These are phyloP conservation scores for Diutina sp. DNA, from an alignment of 1,139 yeast species.

Conservation along the genomic window DNA sequence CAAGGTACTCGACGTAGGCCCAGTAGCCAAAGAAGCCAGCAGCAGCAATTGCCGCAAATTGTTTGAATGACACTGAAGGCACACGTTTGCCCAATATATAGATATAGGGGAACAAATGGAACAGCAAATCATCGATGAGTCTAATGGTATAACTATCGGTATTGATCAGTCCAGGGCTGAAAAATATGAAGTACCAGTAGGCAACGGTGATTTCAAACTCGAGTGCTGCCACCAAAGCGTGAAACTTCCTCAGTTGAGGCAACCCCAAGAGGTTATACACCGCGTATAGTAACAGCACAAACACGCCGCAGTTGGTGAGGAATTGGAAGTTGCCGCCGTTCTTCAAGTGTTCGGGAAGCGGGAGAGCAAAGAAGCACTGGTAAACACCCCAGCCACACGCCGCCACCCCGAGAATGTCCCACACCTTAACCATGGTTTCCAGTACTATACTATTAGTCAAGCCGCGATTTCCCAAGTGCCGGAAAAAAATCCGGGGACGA, in stretches of 20 bases:
- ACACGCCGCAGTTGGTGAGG: slow-evolving; percentile 11
- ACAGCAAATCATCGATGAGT: slow-evolving; percentile 10
- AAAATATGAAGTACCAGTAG: slow-evolving; percentile 12
- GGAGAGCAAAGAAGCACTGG: slow-evolving; percentile 6
- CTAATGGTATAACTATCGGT: slow-evolving; percentile 10
- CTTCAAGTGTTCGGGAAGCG: slow-evolving; percentile 10
- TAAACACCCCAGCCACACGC: slow-evolving; percentile 1
- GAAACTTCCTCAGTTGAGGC: background rate
- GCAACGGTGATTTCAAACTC: slow-evolving; percentile 13
- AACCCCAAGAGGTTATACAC: background rate
- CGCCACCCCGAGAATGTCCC: background rate
- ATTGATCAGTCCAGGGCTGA: slow-evolving; percentile 12
- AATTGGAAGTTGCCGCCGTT: slow-evolving; percentile 14
- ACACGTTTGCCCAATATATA: background rate
- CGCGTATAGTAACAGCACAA: slow-evolving; percentile 5
- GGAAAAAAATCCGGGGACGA: no score
- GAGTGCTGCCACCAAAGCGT: slow-evolving; percentile 6
- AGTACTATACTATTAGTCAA: no score
- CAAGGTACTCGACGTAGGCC: background rate
- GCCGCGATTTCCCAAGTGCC: no score
- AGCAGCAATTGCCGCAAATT: slow-evolving; percentile 4
- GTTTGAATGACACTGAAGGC: background rate
- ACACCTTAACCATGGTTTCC: background rate
- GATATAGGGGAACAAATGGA: slow-evolving; percentile 14
- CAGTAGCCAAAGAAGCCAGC: slow-evolving; percentile 3